Percentiles rank a stretch among this genome's conserved stretches.
Evolutionary conservation across 2,329 filamentous ascomycete genomes (phyloP).

Genomic region (Chaetomiaceae sp.): DNA sequence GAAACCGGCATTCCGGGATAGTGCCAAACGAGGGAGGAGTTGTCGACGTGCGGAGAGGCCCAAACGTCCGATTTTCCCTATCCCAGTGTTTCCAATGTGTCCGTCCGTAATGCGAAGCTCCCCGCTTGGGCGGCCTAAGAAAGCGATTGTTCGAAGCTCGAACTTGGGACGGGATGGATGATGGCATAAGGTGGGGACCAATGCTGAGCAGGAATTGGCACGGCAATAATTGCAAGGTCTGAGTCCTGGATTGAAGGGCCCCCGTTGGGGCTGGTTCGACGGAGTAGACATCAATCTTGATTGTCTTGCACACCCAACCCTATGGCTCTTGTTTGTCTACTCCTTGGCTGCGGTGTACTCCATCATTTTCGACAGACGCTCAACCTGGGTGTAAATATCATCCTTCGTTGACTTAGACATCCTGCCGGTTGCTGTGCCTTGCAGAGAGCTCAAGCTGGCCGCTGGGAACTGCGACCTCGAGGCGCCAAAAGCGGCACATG

Average conservation of each 20-base stretch:
- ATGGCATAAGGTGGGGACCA: not conserved
- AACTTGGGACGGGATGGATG: not conserved
- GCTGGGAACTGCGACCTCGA: constrained; percentile 15
- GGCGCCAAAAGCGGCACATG: constrained; percentile 15
- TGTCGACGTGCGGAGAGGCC: not conserved
- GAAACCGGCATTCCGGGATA: constrained; percentile 7
- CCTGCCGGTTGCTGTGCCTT: not conserved
- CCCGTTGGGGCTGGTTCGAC: not conserved
- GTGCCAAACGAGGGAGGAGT: not conserved
- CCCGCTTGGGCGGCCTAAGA: constrained; percentile 2
- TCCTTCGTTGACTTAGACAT: not conserved
- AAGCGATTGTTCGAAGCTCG: constrained; percentile 7
- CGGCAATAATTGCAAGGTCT: not conserved
- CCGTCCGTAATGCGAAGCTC: not conserved
- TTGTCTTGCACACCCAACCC: constrained; percentile 4
- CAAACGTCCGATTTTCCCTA: not conserved
- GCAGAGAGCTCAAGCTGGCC: constrained; percentile 1
- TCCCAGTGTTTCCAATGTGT: not conserved
- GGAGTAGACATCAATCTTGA: constrained; percentile 4
- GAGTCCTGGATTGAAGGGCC: constrained; percentile 2
- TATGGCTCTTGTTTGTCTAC: not conserved
- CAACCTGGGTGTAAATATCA: no score
- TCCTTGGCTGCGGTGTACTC: not conserved
- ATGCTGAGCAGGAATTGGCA: not conserved
- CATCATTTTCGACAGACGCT: no score